Percentiles rank a stretch among this genome's conserved stretches.
Evolutionary conservation across 345 rosid genomes (phyloP).

Genomic region (Bruguiera sexangula): DNA sequence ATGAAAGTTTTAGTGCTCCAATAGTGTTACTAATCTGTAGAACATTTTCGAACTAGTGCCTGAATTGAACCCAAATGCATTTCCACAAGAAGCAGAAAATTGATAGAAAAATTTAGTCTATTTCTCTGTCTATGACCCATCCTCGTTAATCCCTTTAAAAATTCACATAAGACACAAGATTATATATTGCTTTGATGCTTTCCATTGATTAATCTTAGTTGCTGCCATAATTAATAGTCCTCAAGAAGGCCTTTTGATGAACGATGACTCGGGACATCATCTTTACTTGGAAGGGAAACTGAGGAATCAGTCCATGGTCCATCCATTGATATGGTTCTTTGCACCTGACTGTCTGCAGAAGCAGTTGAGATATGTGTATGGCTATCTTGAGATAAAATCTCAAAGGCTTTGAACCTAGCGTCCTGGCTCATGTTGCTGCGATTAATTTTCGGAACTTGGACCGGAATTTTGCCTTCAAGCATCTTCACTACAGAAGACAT

Average conservation of each 20-base stretch:
- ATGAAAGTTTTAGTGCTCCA: too few species aligned
- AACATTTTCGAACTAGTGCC: too few species aligned
- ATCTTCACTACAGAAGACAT: slow-evolving; percentile 82
- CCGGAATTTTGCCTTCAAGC: slow-evolving; percentile 69
- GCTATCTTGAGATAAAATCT: slow-evolving; percentile 59
- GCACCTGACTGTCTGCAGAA: slow-evolving; percentile 42
- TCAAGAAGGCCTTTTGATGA: slow-evolving; percentile 33
- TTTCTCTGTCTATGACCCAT: too few species aligned
- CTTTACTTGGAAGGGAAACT: slow-evolving; percentile 34
- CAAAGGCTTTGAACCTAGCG: slow-evolving; percentile 77
- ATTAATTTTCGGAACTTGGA: slow-evolving; percentile 69
- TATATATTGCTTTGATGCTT: too few species aligned
- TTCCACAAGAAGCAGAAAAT: too few species aligned
- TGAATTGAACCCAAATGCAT: too few species aligned
- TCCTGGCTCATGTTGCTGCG: slow-evolving; percentile 44
- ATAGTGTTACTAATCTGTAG: too few species aligned
- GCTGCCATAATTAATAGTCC: neutral
- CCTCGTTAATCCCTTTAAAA: too few species aligned
- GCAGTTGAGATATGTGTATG: slow-evolving; percentile 41
- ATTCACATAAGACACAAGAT: too few species aligned
- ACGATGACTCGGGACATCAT: slow-evolving; percentile 40
- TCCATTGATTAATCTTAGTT: too few species aligned
- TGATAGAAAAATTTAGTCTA: too few species aligned
- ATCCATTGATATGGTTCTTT: slow-evolving; percentile 45
- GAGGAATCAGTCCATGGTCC: slow-evolving; percentile 71